These are phyloP conservation scores for Tricholoma sp. DNA, from an alignment of 768 basidiomycete species.

Conservation along the genomic window DNA sequence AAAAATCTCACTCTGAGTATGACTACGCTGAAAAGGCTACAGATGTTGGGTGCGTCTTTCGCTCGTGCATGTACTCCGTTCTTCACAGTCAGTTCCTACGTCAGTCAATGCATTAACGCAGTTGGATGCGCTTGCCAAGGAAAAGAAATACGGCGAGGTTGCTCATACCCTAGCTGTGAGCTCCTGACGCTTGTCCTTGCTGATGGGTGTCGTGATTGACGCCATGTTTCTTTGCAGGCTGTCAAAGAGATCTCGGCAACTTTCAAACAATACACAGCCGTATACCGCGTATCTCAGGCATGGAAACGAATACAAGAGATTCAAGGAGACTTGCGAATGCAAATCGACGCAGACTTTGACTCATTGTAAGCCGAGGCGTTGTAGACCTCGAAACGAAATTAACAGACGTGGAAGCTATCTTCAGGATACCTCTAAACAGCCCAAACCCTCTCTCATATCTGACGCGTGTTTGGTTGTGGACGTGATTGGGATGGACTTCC, in stretches of 20 bases:
- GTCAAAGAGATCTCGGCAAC: conserved; percentile 80
- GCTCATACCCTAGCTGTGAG: conserved; percentile 73
- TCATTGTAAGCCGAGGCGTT: conserved; percentile 63
- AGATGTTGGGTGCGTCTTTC: conserved; percentile 78
- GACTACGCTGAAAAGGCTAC: conserved; percentile 83
- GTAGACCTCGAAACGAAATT: not conserved
- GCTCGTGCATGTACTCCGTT: not conserved
- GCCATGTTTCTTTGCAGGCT: conserved; percentile 43
- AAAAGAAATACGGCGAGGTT: conserved; percentile 78
- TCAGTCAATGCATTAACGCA: conserved; percentile 81
- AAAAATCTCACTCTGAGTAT: conserved; percentile 87
- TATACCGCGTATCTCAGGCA: conserved; percentile 72
- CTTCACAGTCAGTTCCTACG: not conserved
- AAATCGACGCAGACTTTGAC: conserved; percentile 89
- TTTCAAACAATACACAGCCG: conserved; percentile 75
- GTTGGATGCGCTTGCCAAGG: conserved; percentile 71
- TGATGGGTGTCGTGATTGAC: not conserved
- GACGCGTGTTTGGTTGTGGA: conserved; percentile 91
- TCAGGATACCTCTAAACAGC: conserved; percentile 65
- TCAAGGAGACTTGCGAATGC: conserved; percentile 75
- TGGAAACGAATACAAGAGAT: conserved; percentile 78
- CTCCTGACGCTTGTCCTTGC: conserved; percentile 1
- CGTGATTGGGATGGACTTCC: conserved; percentile 81
- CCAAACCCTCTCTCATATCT: conserved; percentile 59
- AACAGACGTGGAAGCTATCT: conserved; percentile 51